Evolutionary conservation across 169 alveolate genomes (phyloP).

Genomic region (Babesia gibsoni): DNA sequence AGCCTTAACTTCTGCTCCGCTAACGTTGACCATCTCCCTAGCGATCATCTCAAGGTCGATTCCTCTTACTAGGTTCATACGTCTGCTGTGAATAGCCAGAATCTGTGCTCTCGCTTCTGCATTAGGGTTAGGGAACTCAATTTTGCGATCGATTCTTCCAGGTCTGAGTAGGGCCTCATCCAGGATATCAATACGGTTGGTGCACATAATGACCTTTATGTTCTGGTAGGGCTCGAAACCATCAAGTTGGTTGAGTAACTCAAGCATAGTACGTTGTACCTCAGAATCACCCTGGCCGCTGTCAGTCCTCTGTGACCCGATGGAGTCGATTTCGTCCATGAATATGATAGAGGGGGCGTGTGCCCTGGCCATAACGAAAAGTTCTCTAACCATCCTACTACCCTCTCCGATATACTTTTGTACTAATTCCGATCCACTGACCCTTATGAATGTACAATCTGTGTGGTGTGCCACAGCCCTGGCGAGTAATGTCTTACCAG

Average conservation of each 20-base stretch:
- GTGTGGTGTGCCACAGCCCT: conserved; percentile 99
- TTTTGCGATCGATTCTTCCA: conserved; percentile 97
- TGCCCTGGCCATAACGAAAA: conserved; percentile 95
- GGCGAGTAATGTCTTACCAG: conserved; percentile 97
- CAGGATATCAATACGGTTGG: conserved; percentile 97
- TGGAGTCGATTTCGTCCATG: conserved; percentile 98
- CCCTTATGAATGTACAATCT: conserved; percentile 98
- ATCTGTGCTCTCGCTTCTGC: conserved; percentile 93
- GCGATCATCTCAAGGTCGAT: conserved; percentile 94
- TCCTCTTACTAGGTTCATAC: conserved; percentile 96
- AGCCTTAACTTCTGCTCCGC: conserved; percentile 99
- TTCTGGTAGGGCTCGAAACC: conserved; percentile 99
- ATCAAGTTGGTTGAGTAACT: conserved; percentile 97
- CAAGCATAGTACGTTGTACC: conserved; percentile 87
- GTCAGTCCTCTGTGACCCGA: conserved; percentile 90
- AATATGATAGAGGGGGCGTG: conserved; percentile 97
- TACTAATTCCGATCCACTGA: conserved; percentile 98
- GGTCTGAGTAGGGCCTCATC: conserved; percentile 98
- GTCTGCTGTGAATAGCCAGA: conserved; percentile 94
- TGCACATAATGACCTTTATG: conserved; percentile 97
- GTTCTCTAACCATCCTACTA: conserved; percentile 97
- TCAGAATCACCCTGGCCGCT: conserved; percentile 95
- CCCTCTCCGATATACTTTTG: conserved; percentile 99
- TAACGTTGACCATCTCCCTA: conserved; percentile 91
- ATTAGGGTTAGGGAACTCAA: conserved; percentile 94